Evolutionary conservation across 257 asterid species (phyloP).

Genomic region (Solanum ahanhuiri): DNA sequence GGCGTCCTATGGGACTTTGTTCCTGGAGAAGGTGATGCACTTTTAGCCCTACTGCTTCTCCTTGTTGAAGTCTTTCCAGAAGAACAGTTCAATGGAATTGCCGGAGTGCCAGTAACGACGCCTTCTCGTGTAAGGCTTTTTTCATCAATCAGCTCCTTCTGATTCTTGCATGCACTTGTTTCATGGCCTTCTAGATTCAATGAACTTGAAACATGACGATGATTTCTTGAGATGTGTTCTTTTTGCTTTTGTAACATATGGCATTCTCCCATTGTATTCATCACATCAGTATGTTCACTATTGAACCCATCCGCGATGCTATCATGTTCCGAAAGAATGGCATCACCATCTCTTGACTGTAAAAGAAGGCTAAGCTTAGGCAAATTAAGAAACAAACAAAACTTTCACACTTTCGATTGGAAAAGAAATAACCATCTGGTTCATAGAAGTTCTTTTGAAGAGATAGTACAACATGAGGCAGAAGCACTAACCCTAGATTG

Average conservation of each 20-base stretch:
- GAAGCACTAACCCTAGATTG: conserved; percentile 20
- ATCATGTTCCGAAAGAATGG: conserved; percentile 15
- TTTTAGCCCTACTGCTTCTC: conserved; percentile 33
- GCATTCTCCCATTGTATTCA: conserved; percentile 16
- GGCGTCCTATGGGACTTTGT: conserved; percentile 28
- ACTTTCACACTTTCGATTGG: not conserved
- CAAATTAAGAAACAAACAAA: not conserved
- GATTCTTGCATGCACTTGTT: conserved; percentile 11
- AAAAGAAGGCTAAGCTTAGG: conserved; percentile 6
- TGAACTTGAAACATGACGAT: conserved; percentile 17
- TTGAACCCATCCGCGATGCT: conserved; percentile 10
- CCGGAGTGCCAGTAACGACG: conserved; percentile 11
- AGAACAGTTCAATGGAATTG: conserved; percentile 7
- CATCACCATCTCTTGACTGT: conserved; percentile 32
- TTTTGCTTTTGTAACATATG: conserved; percentile 13
- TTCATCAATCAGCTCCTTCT: conserved; percentile 16
- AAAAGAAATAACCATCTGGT: conserved; percentile 22
- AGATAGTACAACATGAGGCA: conserved; percentile 1
- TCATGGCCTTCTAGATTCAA: conserved; percentile 16
- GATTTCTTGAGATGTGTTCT: conserved; percentile 10
- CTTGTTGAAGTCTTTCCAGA: conserved; percentile 25
- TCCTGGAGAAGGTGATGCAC: conserved; percentile 24
- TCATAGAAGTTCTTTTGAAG: conserved; percentile 4
- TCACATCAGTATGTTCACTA: conserved; percentile 12
- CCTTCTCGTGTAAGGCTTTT: conserved; percentile 24